A percentile compares a stretch with the other conserved stretches of the same genome.
phyloP scores from a whole-genome alignment of 495 filamentous ascomycete species.

The Xylaria nigripes region DNA sequence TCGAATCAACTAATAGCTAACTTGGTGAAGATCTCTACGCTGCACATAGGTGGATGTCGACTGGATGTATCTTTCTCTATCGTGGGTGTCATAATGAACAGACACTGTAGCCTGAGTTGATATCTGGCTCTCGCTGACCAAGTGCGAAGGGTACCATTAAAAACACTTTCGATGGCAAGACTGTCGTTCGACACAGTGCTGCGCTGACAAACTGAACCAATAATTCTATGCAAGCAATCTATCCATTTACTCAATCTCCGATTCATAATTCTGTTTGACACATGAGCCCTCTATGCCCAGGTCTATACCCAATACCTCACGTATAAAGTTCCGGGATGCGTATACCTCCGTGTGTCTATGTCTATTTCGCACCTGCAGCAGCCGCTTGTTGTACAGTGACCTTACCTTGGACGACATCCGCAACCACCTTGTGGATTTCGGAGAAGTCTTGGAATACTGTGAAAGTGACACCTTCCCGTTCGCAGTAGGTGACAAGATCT shows the following conservation, averaged over 20 bases:
- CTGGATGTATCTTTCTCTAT: neutral
- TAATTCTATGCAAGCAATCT: slow-evolving; percentile 7
- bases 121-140: too few relatives aligned
- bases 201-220: neutral
- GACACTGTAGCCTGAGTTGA: neutral
- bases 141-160: neutral
- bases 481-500: slow-evolving; percentile 80
- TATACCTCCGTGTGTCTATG: neutral
- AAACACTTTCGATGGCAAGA: neutral
- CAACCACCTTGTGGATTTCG: slow-evolving; percentile 62
- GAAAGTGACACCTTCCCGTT: slow-evolving; percentile 69
- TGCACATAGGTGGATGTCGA: neutral
- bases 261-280: neutral
- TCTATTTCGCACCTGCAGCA: slow-evolving; percentile 26
- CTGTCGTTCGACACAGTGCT: neutral
- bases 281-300: neutral
- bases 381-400: slow-evolving; percentile 35
- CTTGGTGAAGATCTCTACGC: neutral
- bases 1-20: neutral
- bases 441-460: slow-evolving; percentile 72
- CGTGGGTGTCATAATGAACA: neutral
- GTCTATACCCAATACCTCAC: slow-evolving; percentile 10
- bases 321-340: neutral
- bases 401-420: slow-evolving; percentile 62
- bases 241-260: slow-evolving; percentile 9